These are phyloP conservation scores for Euptelea pleiosperma DNA, from an alignment of 164 flowering plant species.

Conservation along the genomic window DNA sequence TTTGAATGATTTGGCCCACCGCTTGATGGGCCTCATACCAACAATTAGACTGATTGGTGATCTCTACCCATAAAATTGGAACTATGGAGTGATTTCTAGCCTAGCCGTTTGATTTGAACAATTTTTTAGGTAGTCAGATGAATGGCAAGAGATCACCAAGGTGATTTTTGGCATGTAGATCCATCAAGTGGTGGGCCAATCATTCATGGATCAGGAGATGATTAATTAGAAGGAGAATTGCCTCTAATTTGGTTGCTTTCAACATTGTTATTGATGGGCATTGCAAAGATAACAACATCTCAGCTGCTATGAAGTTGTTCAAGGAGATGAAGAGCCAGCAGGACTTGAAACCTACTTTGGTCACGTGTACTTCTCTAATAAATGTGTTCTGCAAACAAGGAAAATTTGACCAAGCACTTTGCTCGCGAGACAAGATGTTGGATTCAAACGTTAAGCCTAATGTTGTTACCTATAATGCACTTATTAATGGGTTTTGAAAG, in stretches of 20 bases:
- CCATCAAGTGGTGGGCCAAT: no score
- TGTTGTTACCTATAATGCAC: conserved; percentile 27
- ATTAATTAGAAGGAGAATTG: conserved; percentile 26
- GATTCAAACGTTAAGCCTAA: conserved; percentile 14
- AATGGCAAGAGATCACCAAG: no score
- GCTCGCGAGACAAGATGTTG: conserved; percentile 21
- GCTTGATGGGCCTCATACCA: no score
- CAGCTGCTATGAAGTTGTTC: conserved; percentile 24
- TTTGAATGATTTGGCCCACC: no score
- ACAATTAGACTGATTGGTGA: no score
- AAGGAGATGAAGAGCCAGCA: conserved; percentile 22
- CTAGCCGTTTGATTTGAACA: no score
- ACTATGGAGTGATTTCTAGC: no score
- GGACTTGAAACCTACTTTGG: conserved; percentile 20
- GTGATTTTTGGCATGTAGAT: no score
- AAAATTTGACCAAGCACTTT: conserved; percentile 20
- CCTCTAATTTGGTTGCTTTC: conserved; percentile 22
- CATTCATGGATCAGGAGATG: no score
- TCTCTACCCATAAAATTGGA: no score
- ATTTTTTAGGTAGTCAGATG: no score
- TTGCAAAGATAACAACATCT: conserved; percentile 26
- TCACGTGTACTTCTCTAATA: conserved; percentile 29
- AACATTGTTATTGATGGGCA: conserved; percentile 33
- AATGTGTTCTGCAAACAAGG: conserved; percentile 31
- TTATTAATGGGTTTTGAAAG: conserved; percentile 24